Evolutionary conservation across 306 rosid genomes (phyloP).

Genomic region (Castanea crenata): DNA sequence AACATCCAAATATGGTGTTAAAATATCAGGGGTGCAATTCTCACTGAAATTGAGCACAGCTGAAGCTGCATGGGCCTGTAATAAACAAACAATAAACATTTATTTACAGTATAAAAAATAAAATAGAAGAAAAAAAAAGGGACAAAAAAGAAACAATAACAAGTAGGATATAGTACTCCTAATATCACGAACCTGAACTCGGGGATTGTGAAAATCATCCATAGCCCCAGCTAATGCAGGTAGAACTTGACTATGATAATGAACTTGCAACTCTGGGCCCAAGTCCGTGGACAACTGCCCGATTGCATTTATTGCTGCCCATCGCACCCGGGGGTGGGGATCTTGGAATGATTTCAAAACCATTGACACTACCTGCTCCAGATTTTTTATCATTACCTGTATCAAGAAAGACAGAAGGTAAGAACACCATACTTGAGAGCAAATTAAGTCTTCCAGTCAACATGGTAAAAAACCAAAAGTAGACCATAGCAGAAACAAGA

Average conservation of each 20-base stretch:
- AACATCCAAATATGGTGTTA: conserved; percentile 69
- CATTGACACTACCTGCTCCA: conserved; percentile 67
- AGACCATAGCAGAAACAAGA: background rate
- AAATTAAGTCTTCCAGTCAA: background rate
- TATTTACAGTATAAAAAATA: background rate
- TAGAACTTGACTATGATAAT: conserved; percentile 52
- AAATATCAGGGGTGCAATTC: conserved; percentile 65
- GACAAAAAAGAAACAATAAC: background rate
- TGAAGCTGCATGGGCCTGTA: conserved; percentile 83
- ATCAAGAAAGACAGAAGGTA: background rate
- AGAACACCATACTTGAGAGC: background rate
- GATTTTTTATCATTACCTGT: conserved; percentile 68
- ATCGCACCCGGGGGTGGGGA: conserved; percentile 64
- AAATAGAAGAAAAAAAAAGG: background rate
- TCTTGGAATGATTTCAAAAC: conserved; percentile 53
- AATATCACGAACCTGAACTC: conserved; percentile 63
- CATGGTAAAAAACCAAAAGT: background rate
- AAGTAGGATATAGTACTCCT: background rate
- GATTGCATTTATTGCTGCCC: conserved; percentile 82
- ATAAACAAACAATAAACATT: conserved; percentile 7
- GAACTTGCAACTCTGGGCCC: conserved; percentile 68
- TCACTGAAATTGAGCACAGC: conserved; percentile 73
- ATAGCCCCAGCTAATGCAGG: conserved; percentile 70
- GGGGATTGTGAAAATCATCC: conserved; percentile 74
- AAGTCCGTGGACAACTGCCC: conserved; percentile 78